Evolutionary conservation across 192 early-diverging fungal species (phyloP).

Genomic region (Umbelopsis ramanniana): DNA sequence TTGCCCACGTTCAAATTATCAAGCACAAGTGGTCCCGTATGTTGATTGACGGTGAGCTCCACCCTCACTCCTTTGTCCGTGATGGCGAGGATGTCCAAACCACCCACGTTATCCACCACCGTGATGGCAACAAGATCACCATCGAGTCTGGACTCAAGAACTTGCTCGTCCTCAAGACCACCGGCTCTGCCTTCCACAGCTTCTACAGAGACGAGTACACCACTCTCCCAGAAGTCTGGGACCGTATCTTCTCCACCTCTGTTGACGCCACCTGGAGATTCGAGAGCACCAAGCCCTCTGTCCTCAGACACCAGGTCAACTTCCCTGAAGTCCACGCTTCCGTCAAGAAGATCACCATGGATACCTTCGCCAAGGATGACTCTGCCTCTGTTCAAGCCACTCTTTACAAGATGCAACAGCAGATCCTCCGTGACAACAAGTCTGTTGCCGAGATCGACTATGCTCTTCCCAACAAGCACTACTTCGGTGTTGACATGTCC

Average conservation of each 20-base stretch:
- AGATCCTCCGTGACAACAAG: slow-evolving; percentile 60
- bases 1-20: slow-evolving; percentile 67
- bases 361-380: slow-evolving; percentile 78
- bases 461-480: slow-evolving; percentile 80
- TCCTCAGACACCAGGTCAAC: slow-evolving; percentile 40
- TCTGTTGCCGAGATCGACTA: slow-evolving; percentile 65
- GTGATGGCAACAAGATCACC: slow-evolving; percentile 43
- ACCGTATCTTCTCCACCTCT: slow-evolving; percentile 78
- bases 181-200: slow-evolving; percentile 76
- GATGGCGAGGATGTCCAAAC: slow-evolving; percentile 73
- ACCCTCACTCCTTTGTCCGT: slow-evolving; percentile 75
- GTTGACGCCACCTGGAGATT: slow-evolving; percentile 74
- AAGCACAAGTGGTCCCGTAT: slow-evolving; percentile 81
- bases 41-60: slow-evolving; percentile 60
- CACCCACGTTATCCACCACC: slow-evolving; percentile 57
- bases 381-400: slow-evolving; percentile 83
- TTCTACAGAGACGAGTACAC: slow-evolving; percentile 77
- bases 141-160: slow-evolving; percentile 72
- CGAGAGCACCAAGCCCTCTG: slow-evolving; percentile 26
- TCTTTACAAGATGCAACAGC: slow-evolving; percentile 76
- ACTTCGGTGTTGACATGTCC: slow-evolving; percentile 73
- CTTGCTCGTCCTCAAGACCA: slow-evolving; percentile 82
- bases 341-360: slow-evolving; percentile 67
- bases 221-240: slow-evolving; percentile 72
- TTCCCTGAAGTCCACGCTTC: slow-evolving; percentile 61